Base-by-base conservation (phyloP, 495 filamentous ascomycete species). In the Aspergillus cristatus region DNA sequence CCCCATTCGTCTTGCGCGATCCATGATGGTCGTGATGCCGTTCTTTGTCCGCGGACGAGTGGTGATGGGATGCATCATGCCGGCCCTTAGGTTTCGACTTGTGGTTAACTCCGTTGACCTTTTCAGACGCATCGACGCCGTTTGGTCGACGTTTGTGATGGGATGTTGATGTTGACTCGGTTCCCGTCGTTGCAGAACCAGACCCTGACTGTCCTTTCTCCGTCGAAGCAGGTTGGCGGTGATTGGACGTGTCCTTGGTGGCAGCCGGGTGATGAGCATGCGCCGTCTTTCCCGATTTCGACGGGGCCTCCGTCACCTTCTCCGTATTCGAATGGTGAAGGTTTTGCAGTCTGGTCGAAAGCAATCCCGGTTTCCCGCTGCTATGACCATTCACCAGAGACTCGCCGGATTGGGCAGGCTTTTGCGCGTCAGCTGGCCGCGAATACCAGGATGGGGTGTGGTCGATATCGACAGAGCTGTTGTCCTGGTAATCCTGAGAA, bases 401-500 rank as follows among this genome's bases (percentile, higher is more conserved):
- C n/a, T 53, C 46, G 11, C 25, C 28, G 0, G 37, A 12, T n/a
- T 48, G 50, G 25, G 34, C 50, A 10, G 34, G 32, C 24, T 49
- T 54, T 24, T 46, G 53, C 2, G 37, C 34, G 16, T 67, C 58
- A 7, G 50, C 34, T n/a, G 55, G 53, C 33, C 54, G 45, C 33
- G 53, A 53, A 13, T 43, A 35, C 42, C 54, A 57, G 7, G 50
- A 57, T 2, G 47, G 35, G 11, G 43, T 33, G 14, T 53, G 55
- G 10, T 63, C 65, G 37, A 57, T 50, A n/a, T 69, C 65, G 16
- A 60, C 57, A 0, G 60, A 54, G 6, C 48, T 53, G 14, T 43
- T 52, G 16, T 69, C 62, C 32, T 62, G 62, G 28, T 55, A 56
- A 42, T 62, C 64, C 37, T 61, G 59, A 14, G 62, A 64, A 24